Base-by-base conservation (phyloP, 2,329 filamentous ascomycete species). In the Niveomyces coronatus region DNA sequence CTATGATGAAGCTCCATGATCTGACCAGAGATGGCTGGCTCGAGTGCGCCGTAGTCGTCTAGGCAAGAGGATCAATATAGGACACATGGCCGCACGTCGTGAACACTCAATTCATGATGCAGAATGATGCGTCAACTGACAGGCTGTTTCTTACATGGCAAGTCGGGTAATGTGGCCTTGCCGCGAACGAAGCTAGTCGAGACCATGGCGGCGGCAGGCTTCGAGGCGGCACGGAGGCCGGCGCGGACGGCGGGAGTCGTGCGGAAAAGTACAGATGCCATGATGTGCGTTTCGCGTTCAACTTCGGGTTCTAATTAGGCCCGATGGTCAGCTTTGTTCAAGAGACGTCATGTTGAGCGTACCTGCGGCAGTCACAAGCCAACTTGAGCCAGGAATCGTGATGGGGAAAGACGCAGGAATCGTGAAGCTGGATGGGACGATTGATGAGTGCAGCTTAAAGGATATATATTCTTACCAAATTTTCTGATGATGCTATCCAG, bases 1-100 rank as follows among this genome's bases (percentile, higher is more conserved):
- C 76, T 80, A 76, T 94, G 84, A 72, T 94, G 88, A 31, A 94
- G 76, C 68, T 94, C 85, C 88, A 94, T 94, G 69, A 94, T 94
- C 66, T 91, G 78, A 60, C 83, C 82, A 34, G 82, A 88, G 67
- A 94, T 78, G 55, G 70, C 57, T 35, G 76, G 76, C 68, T 98
- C 91, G 53, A 98, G 86, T 37, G 88, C 91, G 58, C 82, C 85
- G 63, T 95, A 98, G 72, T 95, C 91, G 60, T 96, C 89, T 94
- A 49, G 14, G 8, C 11, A 16, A 16, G 16, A 9, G 10, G 4
- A 3, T 35, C 3, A n/a, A 17, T 16, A 7, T 8, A 14, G 4
- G 10, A 8, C 24, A 19, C 28, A 16, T 13, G 9, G 10, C 18
- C 16, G 13, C 24, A 31, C 16, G 26, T 20, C 8, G 11, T 24